Conservation (phyloP, 805 yeast species). For the Lipomyces mesembrius region DNA sequence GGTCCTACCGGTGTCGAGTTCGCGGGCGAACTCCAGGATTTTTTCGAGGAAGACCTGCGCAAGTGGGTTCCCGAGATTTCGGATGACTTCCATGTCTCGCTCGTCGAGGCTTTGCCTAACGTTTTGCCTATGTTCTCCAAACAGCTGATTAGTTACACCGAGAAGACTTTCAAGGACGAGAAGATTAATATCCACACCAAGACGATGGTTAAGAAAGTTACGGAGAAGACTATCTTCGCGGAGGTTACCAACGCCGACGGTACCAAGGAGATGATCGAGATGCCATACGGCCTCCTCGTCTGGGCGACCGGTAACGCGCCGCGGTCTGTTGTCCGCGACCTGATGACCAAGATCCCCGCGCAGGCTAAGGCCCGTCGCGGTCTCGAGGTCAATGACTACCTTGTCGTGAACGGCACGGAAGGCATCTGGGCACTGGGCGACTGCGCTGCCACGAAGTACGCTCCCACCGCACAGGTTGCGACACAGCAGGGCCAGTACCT, state of each 20-base stretch:
- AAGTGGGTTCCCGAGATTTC: conserved; percentile 89
- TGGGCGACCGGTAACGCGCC: conserved; percentile 99
- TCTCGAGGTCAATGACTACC: conserved; percentile 77
- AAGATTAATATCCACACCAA: conserved; percentile 77
- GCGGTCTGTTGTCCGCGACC: conserved; percentile 69
- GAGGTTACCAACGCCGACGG: conserved; percentile 71
- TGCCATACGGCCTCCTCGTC: conserved; percentile 90
- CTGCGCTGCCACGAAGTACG: conserved; percentile 84
- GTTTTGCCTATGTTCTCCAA: conserved; percentile 62
- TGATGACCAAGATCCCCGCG: conserved; percentile 65
- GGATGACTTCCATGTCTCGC: conserved; percentile 77
- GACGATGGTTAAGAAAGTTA: conserved; percentile 88
- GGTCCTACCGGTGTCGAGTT: conserved; percentile 99
- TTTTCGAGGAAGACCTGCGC: conserved; percentile 84
- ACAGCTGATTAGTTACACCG: conserved; percentile 66
- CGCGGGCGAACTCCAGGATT: conserved; percentile 95
- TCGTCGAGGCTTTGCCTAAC: conserved; percentile 90
- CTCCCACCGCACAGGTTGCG: conserved; percentile 98
- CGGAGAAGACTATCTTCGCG: conserved; percentile 70
- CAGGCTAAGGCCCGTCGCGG: conserved; percentile 91
- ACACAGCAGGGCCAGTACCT: conserved; percentile 89
- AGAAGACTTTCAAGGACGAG: conserved; percentile 68
- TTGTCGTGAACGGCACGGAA: conserved; percentile 79
- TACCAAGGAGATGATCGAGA: conserved; percentile 58
- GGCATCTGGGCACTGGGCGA: conserved; percentile 92